Percentiles rank a stretch among this genome's conserved stretches.
Evolutionary conservation across 83 land plant genomes (phyloP).

Genomic region (Larix sibirica): DNA sequence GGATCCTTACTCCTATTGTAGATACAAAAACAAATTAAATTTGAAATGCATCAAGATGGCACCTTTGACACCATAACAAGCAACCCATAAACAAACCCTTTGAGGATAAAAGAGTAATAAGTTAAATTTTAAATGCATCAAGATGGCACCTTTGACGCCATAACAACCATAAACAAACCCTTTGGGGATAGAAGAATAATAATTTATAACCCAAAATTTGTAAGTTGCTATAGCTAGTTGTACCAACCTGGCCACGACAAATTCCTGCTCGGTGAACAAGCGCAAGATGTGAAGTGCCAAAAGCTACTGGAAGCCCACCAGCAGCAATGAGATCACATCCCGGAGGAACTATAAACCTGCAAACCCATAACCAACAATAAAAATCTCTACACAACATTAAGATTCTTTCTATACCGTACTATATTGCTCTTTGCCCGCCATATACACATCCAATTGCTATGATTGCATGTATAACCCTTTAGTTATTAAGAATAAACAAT

Average conservation of each 20-base stretch:
- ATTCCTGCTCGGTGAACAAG: constrained; percentile 90
- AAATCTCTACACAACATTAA: too few relatives aligned
- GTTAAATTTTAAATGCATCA: too few relatives aligned
- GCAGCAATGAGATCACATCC: constrained; percentile 90
- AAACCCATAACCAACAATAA: neutral
- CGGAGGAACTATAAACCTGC: constrained; percentile 78
- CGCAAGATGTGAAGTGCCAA: constrained; percentile 96
- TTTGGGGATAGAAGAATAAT: neutral
- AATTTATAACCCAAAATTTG: neutral
- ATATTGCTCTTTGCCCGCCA: too few relatives aligned
- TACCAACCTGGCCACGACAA: constrained; percentile 68
- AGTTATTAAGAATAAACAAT: too few relatives aligned
- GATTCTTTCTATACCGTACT: constrained; percentile 6
- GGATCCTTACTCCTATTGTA: too few relatives aligned
- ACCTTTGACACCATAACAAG: too few relatives aligned
- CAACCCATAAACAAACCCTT: neutral
- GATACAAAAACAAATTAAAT: too few relatives aligned
- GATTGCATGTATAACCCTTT: too few relatives aligned
- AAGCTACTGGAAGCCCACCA: constrained; percentile 90
- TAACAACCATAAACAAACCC: neutral
- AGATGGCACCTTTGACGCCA: too few relatives aligned
- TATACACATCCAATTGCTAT: too few relatives aligned
- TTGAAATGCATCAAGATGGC: too few relatives aligned
- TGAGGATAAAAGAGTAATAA: neutral
- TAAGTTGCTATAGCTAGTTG: neutral